These are phyloP conservation scores for Cnidoscolus chayamansa DNA, from an alignment of 441 rosid species.

Conservation along the genomic window DNA sequence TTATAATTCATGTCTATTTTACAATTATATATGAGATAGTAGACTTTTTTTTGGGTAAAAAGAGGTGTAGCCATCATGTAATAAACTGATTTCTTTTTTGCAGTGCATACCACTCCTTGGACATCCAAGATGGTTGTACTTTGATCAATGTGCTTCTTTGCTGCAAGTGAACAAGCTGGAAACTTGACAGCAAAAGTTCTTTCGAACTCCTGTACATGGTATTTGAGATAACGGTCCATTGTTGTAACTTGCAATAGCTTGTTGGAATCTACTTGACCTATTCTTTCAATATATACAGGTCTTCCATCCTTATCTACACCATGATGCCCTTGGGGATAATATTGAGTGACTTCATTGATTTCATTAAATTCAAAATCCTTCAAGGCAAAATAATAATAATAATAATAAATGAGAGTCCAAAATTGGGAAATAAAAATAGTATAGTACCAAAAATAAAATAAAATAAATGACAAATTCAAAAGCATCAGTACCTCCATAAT, in stretches of 20 bases:
- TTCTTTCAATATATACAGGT: conserved; percentile 76
- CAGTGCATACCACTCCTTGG: conserved; percentile 81
- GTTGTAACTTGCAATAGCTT: conserved; percentile 89
- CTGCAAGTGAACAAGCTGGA: conserved; percentile 77
- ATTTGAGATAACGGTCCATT: conserved; percentile 75
- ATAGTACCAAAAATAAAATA: background rate
- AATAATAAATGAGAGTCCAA: background rate
- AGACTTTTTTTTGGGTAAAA: too few species aligned
- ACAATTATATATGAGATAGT: background rate
- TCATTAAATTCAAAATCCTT: conserved; percentile 81
- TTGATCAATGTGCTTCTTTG: conserved; percentile 79
- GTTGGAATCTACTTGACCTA: conserved; percentile 71
- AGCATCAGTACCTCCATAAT: conserved; percentile 51
- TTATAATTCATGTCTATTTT: background rate
- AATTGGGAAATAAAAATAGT: conserved; percentile 8
- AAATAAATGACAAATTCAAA: conserved; percentile 1
- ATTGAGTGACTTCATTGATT: conserved; percentile 48
- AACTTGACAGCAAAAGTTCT: conserved; percentile 66
- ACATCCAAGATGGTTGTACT: conserved; percentile 92
- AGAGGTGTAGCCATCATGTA: background rate
- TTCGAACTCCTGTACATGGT: conserved; percentile 87
- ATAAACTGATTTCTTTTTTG: background rate
- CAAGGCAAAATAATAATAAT: conserved; percentile 6
- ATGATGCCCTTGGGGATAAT: conserved; percentile 89
- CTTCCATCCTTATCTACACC: conserved; percentile 88